These are phyloP conservation scores for Zymoseptoria passerinii DNA, from an alignment of 2,329 filamentous ascomycete genomes.

Conservation along the genomic window DNA sequence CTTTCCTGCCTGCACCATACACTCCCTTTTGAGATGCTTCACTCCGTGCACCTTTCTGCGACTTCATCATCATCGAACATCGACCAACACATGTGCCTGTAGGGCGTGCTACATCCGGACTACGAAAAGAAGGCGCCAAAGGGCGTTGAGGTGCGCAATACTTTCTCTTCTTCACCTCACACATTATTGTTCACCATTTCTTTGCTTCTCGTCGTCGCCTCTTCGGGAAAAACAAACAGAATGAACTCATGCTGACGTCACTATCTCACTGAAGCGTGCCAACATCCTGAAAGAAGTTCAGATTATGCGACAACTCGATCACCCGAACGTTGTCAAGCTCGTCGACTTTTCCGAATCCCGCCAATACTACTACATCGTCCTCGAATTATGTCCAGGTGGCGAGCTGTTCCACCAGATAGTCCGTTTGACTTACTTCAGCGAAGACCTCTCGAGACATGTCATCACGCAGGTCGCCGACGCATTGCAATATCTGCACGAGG, in stretches of 20 bases:
- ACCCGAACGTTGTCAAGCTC: slow-evolving; percentile 91
- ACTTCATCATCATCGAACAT: slow-evolving; percentile 7
- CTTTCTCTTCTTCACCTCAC: slow-evolving; percentile 4
- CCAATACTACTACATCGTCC: slow-evolving; percentile 95
- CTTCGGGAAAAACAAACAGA: not conserved
- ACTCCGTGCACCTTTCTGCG: slow-evolving; percentile 14
- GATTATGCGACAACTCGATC: slow-evolving; percentile 95
- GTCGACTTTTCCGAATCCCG: slow-evolving; percentile 87
- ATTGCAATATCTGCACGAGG: slow-evolving; percentile 86
- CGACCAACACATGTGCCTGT: slow-evolving; percentile 23
- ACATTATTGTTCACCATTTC: slow-evolving; percentile 5
- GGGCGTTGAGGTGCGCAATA: slow-evolving; percentile 83
- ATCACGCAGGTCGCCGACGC: slow-evolving; percentile 93
- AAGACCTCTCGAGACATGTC: slow-evolving; percentile 87
- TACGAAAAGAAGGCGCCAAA: slow-evolving; percentile 80
- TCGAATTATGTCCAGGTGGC: slow-evolving; percentile 89
- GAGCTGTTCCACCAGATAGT: slow-evolving; percentile 99
- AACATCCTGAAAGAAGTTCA: slow-evolving; percentile 98
- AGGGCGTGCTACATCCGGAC: slow-evolving; percentile 76
- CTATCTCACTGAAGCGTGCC: slow-evolving; percentile 59
- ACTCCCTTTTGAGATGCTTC: not conserved
- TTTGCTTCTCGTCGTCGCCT: slow-evolving; percentile 8
- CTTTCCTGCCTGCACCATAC: slow-evolving; percentile 3
- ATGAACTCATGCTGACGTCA: slow-evolving; percentile 35
- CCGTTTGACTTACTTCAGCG: slow-evolving; percentile 95